Percentiles rank a stretch among this genome's conserved stretches.
Evolutionary conservation across 129 eudicot genomes (phyloP).

Genomic region (Solidago caesia): DNA sequence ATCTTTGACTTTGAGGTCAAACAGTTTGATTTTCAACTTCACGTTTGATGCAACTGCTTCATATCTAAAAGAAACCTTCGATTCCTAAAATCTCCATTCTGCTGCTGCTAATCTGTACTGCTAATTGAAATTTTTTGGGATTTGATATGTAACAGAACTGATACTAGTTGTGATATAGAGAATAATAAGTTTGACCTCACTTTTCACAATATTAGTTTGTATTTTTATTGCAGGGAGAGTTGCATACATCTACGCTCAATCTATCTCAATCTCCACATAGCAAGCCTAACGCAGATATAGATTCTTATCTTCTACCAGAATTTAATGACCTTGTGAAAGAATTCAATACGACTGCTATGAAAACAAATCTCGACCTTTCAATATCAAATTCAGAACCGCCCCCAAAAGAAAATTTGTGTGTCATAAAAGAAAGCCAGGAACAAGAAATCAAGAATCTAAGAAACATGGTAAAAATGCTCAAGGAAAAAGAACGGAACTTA

Average conservation of each 20-base stretch:
- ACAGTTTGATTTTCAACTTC: background rate
- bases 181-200: conserved; percentile 15
- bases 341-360: conserved; percentile 31
- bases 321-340: conserved; percentile 61
- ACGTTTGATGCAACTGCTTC: too few relatives aligned
- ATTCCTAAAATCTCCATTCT: background rate
- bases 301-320: conserved; percentile 60
- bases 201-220: background rate
- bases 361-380: conserved; percentile 26
- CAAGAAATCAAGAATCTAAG: conserved; percentile 57
- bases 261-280: conserved; percentile 7
- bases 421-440: conserved; percentile 38
- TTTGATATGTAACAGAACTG: background rate
- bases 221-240: conserved; percentile 41
- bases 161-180: conserved; percentile 8
- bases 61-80: background rate
- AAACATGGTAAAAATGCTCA: conserved; percentile 51
- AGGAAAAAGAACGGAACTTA: conserved; percentile 62
- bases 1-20: conserved; percentile 25
- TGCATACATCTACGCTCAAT: conserved; percentile 12
- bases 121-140: background rate
- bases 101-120: too few relatives aligned
- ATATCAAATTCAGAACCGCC: conserved; percentile 28
- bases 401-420: conserved; percentile 6
- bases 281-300: conserved; percentile 40